A percentile compares a stretch with the other conserved stretches of the same genome.
These are phyloP conservation scores for Ceratobasidium sp. DNA, from an alignment of 1,284 basidiomycete genomes.

Conservation along the genomic window DNA sequence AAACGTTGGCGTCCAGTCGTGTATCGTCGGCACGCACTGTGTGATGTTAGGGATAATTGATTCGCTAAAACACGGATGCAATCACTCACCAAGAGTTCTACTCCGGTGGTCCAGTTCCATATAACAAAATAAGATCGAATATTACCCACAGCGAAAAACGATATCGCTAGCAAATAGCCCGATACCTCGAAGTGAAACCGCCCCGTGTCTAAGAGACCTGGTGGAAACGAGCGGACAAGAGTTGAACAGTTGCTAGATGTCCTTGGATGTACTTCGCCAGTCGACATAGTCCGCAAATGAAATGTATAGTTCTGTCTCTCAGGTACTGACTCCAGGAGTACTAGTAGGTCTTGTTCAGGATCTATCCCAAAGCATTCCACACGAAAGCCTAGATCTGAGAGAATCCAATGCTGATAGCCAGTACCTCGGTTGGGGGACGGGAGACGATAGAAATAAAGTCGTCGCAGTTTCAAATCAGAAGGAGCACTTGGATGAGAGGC, in stretches of 20 bases:
- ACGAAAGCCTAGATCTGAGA: constrained; percentile 26
- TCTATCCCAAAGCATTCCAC: constrained; percentile 17
- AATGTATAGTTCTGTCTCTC: not conserved
- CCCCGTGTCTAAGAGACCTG: not conserved
- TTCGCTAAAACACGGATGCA: not conserved
- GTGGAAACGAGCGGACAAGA: not conserved
- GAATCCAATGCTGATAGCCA: constrained; percentile 20
- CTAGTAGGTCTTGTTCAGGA: constrained; percentile 32
- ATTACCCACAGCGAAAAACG: constrained; percentile 13
- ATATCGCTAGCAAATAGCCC: not conserved
- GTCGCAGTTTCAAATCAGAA: not conserved
- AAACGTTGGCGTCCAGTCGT: not conserved
- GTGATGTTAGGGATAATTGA: no score
- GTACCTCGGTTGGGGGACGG: constrained; percentile 29
- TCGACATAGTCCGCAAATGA: constrained; percentile 23
- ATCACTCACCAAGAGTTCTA: not conserved
- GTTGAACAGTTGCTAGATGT: not conserved
- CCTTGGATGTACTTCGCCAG: constrained; percentile 11
- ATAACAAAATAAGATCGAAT: constrained; percentile 10
- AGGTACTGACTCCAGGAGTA: not conserved
- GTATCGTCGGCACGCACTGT: no score
- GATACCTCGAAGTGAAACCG: not conserved
- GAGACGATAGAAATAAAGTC: constrained; percentile 1
- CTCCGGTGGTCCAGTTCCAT: constrained; percentile 42
- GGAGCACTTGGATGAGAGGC: no score